These are phyloP conservation scores for Paecilomyces sp. DNA, from an alignment of 2,329 filamentous ascomycete species.

Conservation along the genomic window DNA sequence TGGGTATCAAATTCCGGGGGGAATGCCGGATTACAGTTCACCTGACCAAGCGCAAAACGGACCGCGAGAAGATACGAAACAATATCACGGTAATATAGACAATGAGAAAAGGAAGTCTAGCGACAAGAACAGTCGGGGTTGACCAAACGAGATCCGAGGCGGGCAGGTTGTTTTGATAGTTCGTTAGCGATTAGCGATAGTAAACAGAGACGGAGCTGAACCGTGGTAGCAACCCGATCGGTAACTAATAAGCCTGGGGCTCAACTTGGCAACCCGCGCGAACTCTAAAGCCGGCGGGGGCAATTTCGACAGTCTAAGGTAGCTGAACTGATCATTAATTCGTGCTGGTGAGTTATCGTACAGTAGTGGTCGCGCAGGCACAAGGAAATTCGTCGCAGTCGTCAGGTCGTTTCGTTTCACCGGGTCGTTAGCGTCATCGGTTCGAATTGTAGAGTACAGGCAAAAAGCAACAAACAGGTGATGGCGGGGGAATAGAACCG, in stretches of 20 bases:
- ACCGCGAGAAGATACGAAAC: neutral
- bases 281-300: neutral
- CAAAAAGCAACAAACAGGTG: neutral
- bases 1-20: neutral
- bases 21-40: neutral
- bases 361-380: neutral
- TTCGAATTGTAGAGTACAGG: neutral
- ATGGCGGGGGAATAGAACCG: neutral
- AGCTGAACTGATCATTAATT: too few species aligned
- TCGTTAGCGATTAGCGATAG: neutral
- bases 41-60: neutral
- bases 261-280: neutral
- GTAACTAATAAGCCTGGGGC: neutral
- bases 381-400: neutral
- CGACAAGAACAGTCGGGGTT: neutral
- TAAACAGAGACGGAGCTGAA: neutral
- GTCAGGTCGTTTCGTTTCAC: neutral
- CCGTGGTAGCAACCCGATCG: neutral
- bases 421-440: neutral
- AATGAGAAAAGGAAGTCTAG: neutral
- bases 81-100: too few species aligned
- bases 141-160: too few species aligned
- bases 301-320: too few species aligned
- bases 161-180: too few species aligned
- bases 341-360: neutral